Percentiles rank a stretch among this genome's conserved stretches.
phyloP scores from a whole-genome alignment of 441 rosid species.

The Populus hybrid region DNA sequence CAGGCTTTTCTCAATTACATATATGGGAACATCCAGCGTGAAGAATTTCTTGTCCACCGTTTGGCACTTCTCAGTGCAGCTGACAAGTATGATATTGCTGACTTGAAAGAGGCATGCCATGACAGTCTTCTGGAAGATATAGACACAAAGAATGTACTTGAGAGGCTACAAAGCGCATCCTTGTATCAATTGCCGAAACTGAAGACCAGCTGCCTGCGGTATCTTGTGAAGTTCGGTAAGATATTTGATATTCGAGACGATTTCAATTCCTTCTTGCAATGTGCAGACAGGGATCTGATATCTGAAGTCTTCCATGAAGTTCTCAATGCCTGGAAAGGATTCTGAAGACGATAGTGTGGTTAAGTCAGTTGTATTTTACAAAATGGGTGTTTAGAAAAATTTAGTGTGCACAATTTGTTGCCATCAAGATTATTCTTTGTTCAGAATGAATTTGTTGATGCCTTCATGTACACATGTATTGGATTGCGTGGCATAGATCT shows the following conservation, averaged over 20 bases:
- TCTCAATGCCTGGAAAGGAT: slow-evolving; percentile 84
- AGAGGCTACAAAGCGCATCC: slow-evolving; percentile 76
- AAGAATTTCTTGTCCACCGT: slow-evolving; percentile 68
- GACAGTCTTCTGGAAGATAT: slow-evolving; percentile 81
- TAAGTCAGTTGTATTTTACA: neutral
- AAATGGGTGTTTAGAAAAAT: slow-evolving; percentile 7
- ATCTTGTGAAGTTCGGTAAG: slow-evolving; percentile 90
- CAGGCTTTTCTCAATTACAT: slow-evolving; percentile 71
- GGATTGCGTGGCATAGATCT: slow-evolving; percentile 7
- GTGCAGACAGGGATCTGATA: slow-evolving; percentile 73
- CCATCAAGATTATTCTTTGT: slow-evolving; percentile 38
- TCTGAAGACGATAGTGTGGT: slow-evolving; percentile 32
- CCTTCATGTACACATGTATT: slow-evolving; percentile 27
- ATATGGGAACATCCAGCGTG: slow-evolving; percentile 67
- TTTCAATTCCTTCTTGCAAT: slow-evolving; percentile 58
- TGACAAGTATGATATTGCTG: slow-evolving; percentile 73
- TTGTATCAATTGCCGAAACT: slow-evolving; percentile 61
- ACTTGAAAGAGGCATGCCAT: slow-evolving; percentile 84
- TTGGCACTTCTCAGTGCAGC: slow-evolving; percentile 74
- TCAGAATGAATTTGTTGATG: slow-evolving; percentile 37
- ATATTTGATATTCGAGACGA: slow-evolving; percentile 81
- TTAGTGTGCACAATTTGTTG: slow-evolving; percentile 3
- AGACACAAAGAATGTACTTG: slow-evolving; percentile 71
- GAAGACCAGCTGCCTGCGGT: slow-evolving; percentile 71
- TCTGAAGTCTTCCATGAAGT: slow-evolving; percentile 80